Evolutionary conservation across 352 stramenopile genomes (phyloP), one percentile per base, ranked within the genome.

Genomic region (Elongisporangium prolatum): DNA sequence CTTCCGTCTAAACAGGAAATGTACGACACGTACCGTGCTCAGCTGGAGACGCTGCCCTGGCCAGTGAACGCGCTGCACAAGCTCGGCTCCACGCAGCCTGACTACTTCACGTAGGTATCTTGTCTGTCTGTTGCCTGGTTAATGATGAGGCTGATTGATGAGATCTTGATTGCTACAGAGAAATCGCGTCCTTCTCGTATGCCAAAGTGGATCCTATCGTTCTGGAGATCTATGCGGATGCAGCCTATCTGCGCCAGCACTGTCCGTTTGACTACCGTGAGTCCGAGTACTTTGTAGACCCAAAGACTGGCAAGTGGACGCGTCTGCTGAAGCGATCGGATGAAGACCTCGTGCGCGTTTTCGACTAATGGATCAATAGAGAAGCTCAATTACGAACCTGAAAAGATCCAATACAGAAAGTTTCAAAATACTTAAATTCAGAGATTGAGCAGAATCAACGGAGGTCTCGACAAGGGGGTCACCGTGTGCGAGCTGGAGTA

Each of bases 181-280:
- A 86, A 18, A 59, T 86, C 11, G 69, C 71, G 17, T 48, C 48
- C 18, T 51, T 73, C 22, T 80, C 74, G 1, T 62, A 72, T 22
- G 62, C 74, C 10, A 72, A 75, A 50, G 57, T 85, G 20, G 71
- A 72, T 28, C 64, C 69, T 40, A 49, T 65, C 48, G 74, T 90
- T 16, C 77, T 87, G 48, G 72, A 78, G 17, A 93, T 91, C 56
- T 93, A 87, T 38, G 65, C 76, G 20, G 84, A 93, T 34, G 76
- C 76, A 16, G 70, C 67, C 0, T 80, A 71, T 44, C 34, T 91
- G 22, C 84, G 84, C 2, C 54, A 60, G 25, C 80, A 75, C 50
- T 86, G 80, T 24, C 81, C 84, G 14, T 75, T 84, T 55, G 71
- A 75, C 63, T 93, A 90, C 52, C 70, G 84, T 4, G 68, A 68